Percentiles rank a stretch among this genome's conserved stretches.
Evolutionary conservation across 1,284 basidiomycete species (phyloP).

Genomic region (Naganishia liquefaciens): DNA sequence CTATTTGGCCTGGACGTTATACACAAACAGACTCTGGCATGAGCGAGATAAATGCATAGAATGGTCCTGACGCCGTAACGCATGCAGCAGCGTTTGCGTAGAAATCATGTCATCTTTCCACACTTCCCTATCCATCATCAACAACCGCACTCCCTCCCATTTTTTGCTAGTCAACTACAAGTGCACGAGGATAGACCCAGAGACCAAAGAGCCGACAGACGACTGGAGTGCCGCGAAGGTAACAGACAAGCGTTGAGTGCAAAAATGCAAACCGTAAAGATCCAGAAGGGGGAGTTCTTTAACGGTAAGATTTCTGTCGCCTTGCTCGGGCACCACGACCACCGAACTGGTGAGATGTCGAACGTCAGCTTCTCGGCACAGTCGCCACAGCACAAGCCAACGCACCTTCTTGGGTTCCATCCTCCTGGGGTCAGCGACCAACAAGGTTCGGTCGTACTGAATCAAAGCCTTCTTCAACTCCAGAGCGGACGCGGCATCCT

Average conservation of each 20-base stretch:
- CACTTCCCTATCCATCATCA: conserved; percentile 2
- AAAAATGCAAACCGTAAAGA: conserved; percentile 28
- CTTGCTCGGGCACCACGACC: conserved; percentile 93
- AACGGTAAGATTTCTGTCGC: conserved; percentile 97
- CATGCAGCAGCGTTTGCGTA: conserved; percentile 2
- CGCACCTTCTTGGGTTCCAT: conserved; percentile 94
- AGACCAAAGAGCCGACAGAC: neutral
- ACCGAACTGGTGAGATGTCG: conserved; percentile 64
- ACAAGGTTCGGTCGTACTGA: conserved; percentile 87
- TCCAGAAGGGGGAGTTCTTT: conserved; percentile 52
- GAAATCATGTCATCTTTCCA: conserved; percentile 29
- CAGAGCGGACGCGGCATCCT: conserved; percentile 95
- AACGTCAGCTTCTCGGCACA: neutral
- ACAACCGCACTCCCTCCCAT: neutral
- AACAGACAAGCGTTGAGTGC: conserved; percentile 3
- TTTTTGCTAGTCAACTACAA: conserved; percentile 19
- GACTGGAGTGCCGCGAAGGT: conserved; percentile 14
- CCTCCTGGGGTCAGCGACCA: conserved; percentile 98
- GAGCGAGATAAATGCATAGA: no score
- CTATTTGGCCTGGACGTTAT: no score
- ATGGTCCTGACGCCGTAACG: no score
- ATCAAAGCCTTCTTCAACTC: conserved; percentile 96
- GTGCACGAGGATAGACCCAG: neutral
- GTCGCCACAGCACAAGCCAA: conserved; percentile 8
- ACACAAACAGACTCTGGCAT: no score